Conservation (phyloP, 371 early-diverging fungal genomes). For the Parasitella parasitica region DNA sequence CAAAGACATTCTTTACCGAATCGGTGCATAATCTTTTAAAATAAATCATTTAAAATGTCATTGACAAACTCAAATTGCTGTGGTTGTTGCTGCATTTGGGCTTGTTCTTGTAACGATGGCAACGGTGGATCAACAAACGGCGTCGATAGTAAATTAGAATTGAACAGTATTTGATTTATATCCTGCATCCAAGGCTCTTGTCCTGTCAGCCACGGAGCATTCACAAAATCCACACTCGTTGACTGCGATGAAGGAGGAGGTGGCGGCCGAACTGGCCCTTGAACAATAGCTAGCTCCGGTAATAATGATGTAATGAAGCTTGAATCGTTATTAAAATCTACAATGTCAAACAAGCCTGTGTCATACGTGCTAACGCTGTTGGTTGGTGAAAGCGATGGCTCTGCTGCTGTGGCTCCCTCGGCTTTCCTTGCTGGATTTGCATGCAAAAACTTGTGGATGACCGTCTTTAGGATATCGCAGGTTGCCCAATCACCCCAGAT, state of each 20-base stretch:
- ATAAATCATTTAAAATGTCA: not conserved
- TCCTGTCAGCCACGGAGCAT: not conserved
- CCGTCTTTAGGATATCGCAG: not conserved
- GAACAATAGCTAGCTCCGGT: not conserved
- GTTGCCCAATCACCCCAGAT: conserved; percentile 17
- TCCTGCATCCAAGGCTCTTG: conserved; percentile 13
- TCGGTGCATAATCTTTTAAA: not conserved
- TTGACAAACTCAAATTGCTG: not conserved
- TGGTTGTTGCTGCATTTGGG: not conserved
- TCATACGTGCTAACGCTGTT: not conserved
- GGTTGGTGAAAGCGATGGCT: not conserved
- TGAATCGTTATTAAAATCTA: not conserved
- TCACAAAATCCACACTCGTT: not conserved
- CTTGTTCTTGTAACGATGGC: not conserved
- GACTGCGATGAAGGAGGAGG: not conserved
- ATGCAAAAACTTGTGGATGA: conserved; percentile 3
- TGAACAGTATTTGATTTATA: not conserved
- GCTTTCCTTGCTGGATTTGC: not conserved
- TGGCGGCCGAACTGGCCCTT: not conserved
- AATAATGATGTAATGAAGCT: not conserved
- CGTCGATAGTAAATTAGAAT: not conserved
- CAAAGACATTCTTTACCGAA: not conserved
- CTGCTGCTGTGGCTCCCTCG: not conserved
- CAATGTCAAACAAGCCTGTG: not conserved
- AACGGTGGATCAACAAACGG: not conserved